A percentile compares a stretch with the other conserved stretches of the same genome.
Evolutionary conservation across 1,284 basidiomycete species (phyloP).

Genomic region (Cutaneotrichosporon arboriforme): DNA sequence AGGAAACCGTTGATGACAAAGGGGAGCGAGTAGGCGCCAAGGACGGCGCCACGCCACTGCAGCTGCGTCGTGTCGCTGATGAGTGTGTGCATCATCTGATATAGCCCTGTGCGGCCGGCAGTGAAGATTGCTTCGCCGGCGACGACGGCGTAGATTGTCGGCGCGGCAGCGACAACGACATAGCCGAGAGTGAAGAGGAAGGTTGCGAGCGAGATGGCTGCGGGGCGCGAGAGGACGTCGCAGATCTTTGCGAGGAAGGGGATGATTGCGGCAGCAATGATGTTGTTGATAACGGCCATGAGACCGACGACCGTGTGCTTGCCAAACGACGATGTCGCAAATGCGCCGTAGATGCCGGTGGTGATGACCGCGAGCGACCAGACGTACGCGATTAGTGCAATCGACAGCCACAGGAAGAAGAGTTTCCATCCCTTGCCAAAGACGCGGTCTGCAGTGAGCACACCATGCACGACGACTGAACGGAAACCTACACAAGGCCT

Average conservation of each 20-base stretch:
- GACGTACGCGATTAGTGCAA: constrained; percentile 29
- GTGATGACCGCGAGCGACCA: constrained; percentile 30
- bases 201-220: constrained; percentile 22
- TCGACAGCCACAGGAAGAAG: constrained; percentile 28
- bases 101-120: constrained; percentile 36
- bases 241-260: constrained; percentile 44
- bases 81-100: constrained; percentile 19
- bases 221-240: constrained; percentile 32
- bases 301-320: constrained; percentile 42
- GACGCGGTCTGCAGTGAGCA: constrained; percentile 26
- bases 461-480: no score
- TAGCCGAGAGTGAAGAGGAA: constrained; percentile 40
- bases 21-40: constrained; percentile 60
- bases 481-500: constrained; percentile 27
- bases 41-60: constrained; percentile 67
- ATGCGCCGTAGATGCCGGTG: constrained; percentile 23
- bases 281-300: constrained; percentile 36
- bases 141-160: constrained; percentile 31
- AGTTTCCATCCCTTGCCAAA: constrained; percentile 27
- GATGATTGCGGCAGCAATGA: constrained; percentile 39
- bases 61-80: constrained; percentile 68
- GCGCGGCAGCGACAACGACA: constrained; percentile 31
- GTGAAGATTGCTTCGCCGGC: constrained; percentile 40
- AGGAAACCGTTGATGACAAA: constrained; percentile 52
- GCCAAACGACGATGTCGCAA: constrained; percentile 41